These are phyloP conservation scores for Amanita exitialis DNA, from an alignment of 768 basidiomycete genomes.

Conservation along the genomic window DNA sequence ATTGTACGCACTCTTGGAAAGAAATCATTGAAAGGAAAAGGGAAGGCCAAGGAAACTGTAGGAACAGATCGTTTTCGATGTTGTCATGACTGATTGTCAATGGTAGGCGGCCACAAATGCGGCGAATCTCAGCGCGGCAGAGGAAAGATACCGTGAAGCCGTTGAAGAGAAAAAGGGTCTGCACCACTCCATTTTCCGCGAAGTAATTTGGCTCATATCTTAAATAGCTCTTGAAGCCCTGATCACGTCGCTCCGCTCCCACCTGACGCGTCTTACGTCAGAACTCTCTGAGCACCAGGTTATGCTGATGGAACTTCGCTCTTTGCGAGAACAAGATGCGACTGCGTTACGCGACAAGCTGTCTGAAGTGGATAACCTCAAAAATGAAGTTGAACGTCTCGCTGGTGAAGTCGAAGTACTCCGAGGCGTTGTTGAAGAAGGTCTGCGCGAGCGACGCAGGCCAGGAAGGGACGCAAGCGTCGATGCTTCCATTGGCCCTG, in stretches of 20 bases:
- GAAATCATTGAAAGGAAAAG: constrained; percentile 16
- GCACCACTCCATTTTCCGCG: constrained; percentile 8
- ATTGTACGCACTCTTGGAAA: constrained; percentile 22
- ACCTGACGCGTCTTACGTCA: constrained; percentile 67
- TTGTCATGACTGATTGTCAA: background rate
- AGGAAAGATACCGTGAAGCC: constrained; percentile 57
- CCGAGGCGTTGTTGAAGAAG: constrained; percentile 81
- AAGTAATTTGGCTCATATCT: constrained; percentile 14
- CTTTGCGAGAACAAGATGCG: constrained; percentile 53
- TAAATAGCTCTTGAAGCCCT: constrained; percentile 69
- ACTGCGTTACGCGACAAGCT: constrained; percentile 47
- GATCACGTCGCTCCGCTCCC: constrained; percentile 59
- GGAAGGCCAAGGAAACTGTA: constrained; percentile 27
- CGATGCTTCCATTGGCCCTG: constrained; percentile 7
- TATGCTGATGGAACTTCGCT: constrained; percentile 55
- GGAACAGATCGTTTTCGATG: background rate
- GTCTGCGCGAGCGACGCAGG: constrained; percentile 61
- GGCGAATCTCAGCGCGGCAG: constrained; percentile 19
- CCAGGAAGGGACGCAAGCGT: constrained; percentile 19
- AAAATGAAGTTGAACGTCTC: constrained; percentile 70
- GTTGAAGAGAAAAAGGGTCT: constrained; percentile 87
- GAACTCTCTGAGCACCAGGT: constrained; percentile 74
- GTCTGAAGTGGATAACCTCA: constrained; percentile 57
- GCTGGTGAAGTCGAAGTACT: constrained; percentile 81
- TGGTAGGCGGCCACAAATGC: constrained; percentile 22